Percentiles rank a stretch among this genome's conserved stretches.
phyloP scores from a whole-genome alignment of 768 basidiomycete genomes.

The Clitopilus passeckerianus region DNA sequence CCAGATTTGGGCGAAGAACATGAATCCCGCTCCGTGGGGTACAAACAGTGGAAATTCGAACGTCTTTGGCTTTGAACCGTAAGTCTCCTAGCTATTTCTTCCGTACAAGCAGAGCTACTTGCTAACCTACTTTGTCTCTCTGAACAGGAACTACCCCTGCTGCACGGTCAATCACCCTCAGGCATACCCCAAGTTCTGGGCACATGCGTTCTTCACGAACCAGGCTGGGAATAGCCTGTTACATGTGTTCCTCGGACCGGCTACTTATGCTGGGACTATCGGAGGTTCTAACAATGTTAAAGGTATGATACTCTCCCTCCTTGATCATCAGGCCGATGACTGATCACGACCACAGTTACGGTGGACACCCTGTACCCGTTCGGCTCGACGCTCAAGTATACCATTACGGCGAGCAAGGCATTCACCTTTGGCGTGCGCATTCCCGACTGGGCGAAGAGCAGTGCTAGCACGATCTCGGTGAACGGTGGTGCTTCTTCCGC shows the following conservation, averaged over 20 bases:
- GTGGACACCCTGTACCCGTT: conserved; percentile 37
- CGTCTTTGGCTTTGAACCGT: conserved; percentile 40
- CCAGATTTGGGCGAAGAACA: conserved; percentile 35
- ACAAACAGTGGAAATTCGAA: conserved; percentile 34
- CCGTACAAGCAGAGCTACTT: too few relatives aligned
- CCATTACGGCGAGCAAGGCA: conserved; percentile 22
- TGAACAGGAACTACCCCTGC: conserved; percentile 33
- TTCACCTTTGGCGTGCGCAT: conserved; percentile 34
- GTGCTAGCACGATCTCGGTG: conserved; percentile 27
- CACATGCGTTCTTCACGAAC: conserved; percentile 31
- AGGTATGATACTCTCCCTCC: too few relatives aligned
- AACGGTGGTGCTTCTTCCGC: conserved; percentile 15
- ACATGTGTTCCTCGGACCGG: conserved; percentile 34
- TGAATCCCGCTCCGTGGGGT: conserved; percentile 32
- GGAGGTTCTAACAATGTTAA: conserved; percentile 25
- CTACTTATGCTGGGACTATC: conserved; percentile 27
- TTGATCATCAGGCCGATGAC: too few relatives aligned
- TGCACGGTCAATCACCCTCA: conserved; percentile 39
- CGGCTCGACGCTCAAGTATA: conserved; percentile 29
- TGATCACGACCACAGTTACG: conserved; percentile 18
- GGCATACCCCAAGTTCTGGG: conserved; percentile 38
- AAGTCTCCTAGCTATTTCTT: conserved; percentile 1
- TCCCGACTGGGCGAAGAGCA: conserved; percentile 31
- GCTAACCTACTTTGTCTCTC: too few relatives aligned
- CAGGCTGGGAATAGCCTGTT: conserved; percentile 22